Percentiles rank a stretch among this genome's conserved stretches.
Evolutionary conservation across 345 rosid genomes (phyloP).

Genomic region (Combretum micranthum): DNA sequence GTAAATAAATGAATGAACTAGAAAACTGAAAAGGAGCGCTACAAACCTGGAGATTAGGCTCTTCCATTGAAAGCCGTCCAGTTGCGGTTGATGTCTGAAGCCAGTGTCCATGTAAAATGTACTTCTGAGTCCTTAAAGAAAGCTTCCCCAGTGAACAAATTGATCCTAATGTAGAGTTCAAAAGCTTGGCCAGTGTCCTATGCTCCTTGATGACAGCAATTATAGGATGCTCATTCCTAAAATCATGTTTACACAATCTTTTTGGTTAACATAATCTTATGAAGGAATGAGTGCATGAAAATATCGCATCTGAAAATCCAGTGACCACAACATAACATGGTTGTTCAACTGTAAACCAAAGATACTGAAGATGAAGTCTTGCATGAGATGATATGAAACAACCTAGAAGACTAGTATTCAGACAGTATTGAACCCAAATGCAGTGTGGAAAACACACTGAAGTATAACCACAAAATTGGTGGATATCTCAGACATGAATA

Average conservation of each 20-base stretch:
- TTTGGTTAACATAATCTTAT: neutral
- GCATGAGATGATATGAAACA: too few species aligned
- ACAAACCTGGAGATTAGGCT: slow-evolving; percentile 96
- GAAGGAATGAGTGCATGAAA: neutral
- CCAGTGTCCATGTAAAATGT: slow-evolving; percentile 86
- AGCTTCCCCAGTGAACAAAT: slow-evolving; percentile 76
- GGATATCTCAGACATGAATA: too few species aligned
- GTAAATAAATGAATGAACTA: slow-evolving; percentile 2
- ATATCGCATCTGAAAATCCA: too few species aligned
- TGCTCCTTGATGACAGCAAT: slow-evolving; percentile 88
- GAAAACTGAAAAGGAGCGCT: neutral
- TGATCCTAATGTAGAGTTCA: slow-evolving; percentile 82
- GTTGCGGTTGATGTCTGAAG: slow-evolving; percentile 97
- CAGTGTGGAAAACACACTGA: neutral
- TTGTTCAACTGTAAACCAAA: too few species aligned
- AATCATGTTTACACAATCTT: slow-evolving; percentile 4
- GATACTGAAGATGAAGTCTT: too few species aligned
- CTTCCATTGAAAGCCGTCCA: slow-evolving; percentile 96
- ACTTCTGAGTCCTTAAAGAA: slow-evolving; percentile 55
- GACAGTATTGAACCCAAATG: neutral
- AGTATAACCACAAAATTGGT: slow-evolving; percentile 1
- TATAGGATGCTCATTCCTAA: slow-evolving; percentile 87
- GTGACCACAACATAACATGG: too few species aligned
- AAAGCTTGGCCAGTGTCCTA: slow-evolving; percentile 81
- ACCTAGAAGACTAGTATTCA: too few species aligned